A percentile compares a stretch with the other conserved stretches of the same genome.
phyloP scores from a whole-genome alignment of 2,329 filamentous ascomycete species.

The Setomelanomma holmii region DNA sequence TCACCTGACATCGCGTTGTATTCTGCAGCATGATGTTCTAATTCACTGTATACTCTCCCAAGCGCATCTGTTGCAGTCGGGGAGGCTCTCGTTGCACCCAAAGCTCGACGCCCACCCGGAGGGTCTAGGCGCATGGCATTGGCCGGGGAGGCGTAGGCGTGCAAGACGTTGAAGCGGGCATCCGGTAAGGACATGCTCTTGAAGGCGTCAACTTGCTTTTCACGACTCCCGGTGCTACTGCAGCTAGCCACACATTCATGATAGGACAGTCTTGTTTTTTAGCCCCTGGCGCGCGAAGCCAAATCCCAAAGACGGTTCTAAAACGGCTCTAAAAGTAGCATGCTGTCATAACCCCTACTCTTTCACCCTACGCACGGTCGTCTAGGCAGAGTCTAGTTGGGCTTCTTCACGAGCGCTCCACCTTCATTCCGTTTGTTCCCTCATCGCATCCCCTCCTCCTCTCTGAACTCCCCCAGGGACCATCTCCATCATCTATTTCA shows the following conservation, averaged over 20 bases:
- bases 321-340: conserved; percentile 40
- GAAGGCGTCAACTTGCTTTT: conserved; percentile 4
- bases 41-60: conserved; percentile 10
- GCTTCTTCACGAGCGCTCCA: conserved; percentile 41
- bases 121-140: conserved; percentile 8
- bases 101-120: conserved; percentile 15
- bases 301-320: conserved; percentile 25
- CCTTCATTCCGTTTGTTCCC: conserved; percentile 35
- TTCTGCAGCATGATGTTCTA: conserved; percentile 1
- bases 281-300: conserved; percentile 33
- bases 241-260: conserved; percentile 22
- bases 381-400: conserved; percentile 37
- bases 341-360: conserved; percentile 43
- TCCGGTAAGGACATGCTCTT: conserved; percentile 19
- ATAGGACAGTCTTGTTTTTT: conserved; percentile 19
- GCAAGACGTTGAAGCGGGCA: conserved; percentile 22
- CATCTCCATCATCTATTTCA: conserved; percentile 15
- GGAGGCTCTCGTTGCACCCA: conserved; percentile 11
- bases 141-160: conserved; percentile 10
- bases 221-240: conserved; percentile 20
- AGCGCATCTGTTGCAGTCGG: conserved; percentile 9
- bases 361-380: conserved; percentile 45
- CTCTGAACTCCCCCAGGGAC: conserved; percentile 34
- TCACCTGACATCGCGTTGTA: background rate
- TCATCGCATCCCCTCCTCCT: conserved; percentile 30